A percentile compares a stretch with the other conserved stretches of the same genome.
Evolutionary conservation across 441 rosid genomes (phyloP).

Genomic region (Aleurites moluccanus): DNA sequence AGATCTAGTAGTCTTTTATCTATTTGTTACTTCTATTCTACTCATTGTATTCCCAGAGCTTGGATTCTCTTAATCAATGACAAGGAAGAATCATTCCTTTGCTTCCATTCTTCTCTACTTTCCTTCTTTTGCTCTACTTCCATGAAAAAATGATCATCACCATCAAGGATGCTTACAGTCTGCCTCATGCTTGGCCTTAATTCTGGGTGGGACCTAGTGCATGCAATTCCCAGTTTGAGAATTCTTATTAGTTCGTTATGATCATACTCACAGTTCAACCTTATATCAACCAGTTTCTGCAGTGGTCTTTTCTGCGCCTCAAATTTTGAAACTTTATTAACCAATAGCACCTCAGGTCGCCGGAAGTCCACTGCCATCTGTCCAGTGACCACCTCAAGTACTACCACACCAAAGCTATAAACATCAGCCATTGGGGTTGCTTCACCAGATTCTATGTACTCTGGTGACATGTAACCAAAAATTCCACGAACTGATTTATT

Average conservation of each 20-base stretch:
- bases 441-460: slow-evolving; percentile 82
- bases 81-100: slow-evolving; percentile 55
- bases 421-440: slow-evolving; percentile 82
- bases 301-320: slow-evolving; percentile 48
- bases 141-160: slow-evolving; percentile 49
- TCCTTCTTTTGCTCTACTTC: slow-evolving; percentile 45
- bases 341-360: slow-evolving; percentile 70
- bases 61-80: slow-evolving; percentile 72
- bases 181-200: slow-evolving; percentile 78
- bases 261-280: slow-evolving; percentile 49
- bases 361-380: slow-evolving; percentile 83
- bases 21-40: not conserved
- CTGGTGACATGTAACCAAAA: slow-evolving; percentile 95
- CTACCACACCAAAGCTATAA: slow-evolving; percentile 83
- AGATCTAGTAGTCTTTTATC: slow-evolving; percentile 4
- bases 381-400: slow-evolving; percentile 87
- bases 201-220: slow-evolving; percentile 74
- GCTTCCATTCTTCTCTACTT: slow-evolving; percentile 61
- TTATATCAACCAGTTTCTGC: slow-evolving; percentile 59
- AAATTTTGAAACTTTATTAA: slow-evolving; percentile 48
- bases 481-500: slow-evolving; percentile 78
- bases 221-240: slow-evolving; percentile 63
- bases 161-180: slow-evolving; percentile 82
- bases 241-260: slow-evolving; percentile 51
- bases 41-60: slow-evolving; percentile 79